Conservation (phyloP, 805 yeast genomes). For the Lachancea thermotolerans region DNA sequence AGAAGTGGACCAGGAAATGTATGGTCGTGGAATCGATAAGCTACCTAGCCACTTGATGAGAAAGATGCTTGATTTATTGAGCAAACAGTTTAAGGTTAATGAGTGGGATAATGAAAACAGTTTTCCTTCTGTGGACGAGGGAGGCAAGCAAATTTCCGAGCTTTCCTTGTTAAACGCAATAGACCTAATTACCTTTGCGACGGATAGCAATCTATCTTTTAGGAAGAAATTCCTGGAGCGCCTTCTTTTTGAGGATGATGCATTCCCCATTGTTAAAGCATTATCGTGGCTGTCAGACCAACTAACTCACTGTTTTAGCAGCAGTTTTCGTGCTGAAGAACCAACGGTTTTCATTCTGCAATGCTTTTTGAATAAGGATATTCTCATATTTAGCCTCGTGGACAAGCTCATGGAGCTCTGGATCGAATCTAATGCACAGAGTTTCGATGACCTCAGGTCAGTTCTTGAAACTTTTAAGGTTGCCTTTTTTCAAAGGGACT, state of each 20-base stretch:
- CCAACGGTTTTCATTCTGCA: slow-evolving; percentile 24
- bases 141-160: slow-evolving; percentile 8
- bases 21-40: slow-evolving; percentile 10
- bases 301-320: slow-evolving; percentile 21
- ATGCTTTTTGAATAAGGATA: slow-evolving; percentile 37
- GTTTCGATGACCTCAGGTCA: slow-evolving; percentile 46
- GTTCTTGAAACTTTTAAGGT: slow-evolving; percentile 34
- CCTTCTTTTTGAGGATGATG: slow-evolving; percentile 49
- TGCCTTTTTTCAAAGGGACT: slow-evolving; percentile 2
- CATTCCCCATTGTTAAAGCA: slow-evolving; percentile 43
- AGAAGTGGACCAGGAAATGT: slow-evolving; percentile 10
- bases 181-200: slow-evolving; percentile 49
- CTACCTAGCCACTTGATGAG: slow-evolving; percentile 10
- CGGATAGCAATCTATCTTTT: slow-evolving; percentile 52
- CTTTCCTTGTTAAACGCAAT: slow-evolving; percentile 40
- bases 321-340: slow-evolving; percentile 24
- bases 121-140: slow-evolving; percentile 9
- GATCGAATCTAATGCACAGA: slow-evolving; percentile 47
- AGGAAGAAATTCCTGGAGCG: slow-evolving; percentile 60
- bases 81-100: slow-evolving; percentile 10
- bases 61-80: slow-evolving; percentile 9
- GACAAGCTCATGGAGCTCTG: slow-evolving; percentile 53
- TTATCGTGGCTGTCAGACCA: slow-evolving; percentile 30
- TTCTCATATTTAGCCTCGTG: slow-evolving; percentile 51
- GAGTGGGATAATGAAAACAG: slow-evolving; percentile 3